These are phyloP conservation scores for Zoysia japonica DNA, from an alignment of 176 grass and related monocot species.

Conservation along the genomic window DNA sequence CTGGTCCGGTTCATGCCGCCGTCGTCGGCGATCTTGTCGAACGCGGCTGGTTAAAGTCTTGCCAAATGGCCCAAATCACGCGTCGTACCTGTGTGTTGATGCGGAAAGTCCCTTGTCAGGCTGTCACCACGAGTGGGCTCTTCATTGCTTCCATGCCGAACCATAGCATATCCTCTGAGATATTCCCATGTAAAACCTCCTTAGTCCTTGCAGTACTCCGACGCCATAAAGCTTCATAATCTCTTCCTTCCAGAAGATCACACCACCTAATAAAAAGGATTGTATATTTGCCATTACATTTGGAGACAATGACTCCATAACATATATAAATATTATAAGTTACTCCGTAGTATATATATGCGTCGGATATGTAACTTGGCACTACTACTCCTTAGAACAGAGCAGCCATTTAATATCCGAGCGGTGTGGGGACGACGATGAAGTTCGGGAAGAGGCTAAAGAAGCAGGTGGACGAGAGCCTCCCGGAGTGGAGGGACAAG, in stretches of 20 bases:
- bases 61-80: not conserved
- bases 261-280: not conserved
- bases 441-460: constrained; percentile 86
- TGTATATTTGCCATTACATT: not conserved
- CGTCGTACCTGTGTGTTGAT: not conserved
- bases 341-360: not conserved
- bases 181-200: constrained; percentile 38
- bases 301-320: not conserved
- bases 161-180: constrained; percentile 54
- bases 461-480: constrained; percentile 74
- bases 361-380: not conserved
- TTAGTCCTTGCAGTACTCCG: not conserved
- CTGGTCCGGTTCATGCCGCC: no score
- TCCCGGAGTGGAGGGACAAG: constrained; percentile 84
- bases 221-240: not conserved
- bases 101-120: no score
- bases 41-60: no score
- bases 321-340: not conserved
- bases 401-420: not conserved
- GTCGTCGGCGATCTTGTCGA: no score
- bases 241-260: constrained; percentile 23
- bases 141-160: not conserved
- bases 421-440: constrained; percentile 31
- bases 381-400: no score
- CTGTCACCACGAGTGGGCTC: not conserved